Evolutionary conservation across 441 rosid species (phyloP), one percentile per base, ranked within the genome.

Genomic region (Isatis lusitanica): DNA sequence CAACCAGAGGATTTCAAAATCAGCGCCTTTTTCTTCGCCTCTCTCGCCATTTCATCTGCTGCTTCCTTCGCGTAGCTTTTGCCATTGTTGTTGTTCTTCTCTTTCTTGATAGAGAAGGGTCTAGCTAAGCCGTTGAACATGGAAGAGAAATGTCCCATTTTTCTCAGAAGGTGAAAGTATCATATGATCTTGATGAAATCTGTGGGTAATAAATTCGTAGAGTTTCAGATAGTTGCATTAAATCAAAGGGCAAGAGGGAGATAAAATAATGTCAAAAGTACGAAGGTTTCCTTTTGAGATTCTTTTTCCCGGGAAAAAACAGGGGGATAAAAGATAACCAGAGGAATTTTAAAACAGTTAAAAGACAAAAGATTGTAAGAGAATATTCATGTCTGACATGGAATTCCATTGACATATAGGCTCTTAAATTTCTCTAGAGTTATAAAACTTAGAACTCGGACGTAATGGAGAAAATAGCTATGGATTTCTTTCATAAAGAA

Each of bases 71-170:
- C 87, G 63, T 87, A 86, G 67, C 79, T 79, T 44, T 74, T 74
- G 35, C 63, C 89, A 44, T 74, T 67, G 63, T 12, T 80, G 69
- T 31, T 80, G 67, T 31, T 81, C 83, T 80, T 88, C 52, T 68
- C 80, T 77, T 84, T 90, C 71, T 81, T 80, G 60, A 79, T 36
- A 0, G 83, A 76, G 55, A 90, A 77, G 0, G 95, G 81, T 80
- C 85, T 83, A 3, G 89, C 91, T 68, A 92, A 70, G 55, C 93
- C 96, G 40, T 84, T 88, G 86, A 92, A 87, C 93, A 92, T 83
- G 65, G 99, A 83, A 33, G 97, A 87, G 16, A 90, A 77, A 74
- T 87, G 90, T 69, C 90, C 92, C 99, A 94, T 92, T 74, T 44
- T 75, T 57, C 40, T 31, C 16, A 59, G 33, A 48, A 56, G 24